These are phyloP conservation scores for Penicillium argentinense DNA, from an alignment of 495 filamentous ascomycete genomes.

Conservation along the genomic window DNA sequence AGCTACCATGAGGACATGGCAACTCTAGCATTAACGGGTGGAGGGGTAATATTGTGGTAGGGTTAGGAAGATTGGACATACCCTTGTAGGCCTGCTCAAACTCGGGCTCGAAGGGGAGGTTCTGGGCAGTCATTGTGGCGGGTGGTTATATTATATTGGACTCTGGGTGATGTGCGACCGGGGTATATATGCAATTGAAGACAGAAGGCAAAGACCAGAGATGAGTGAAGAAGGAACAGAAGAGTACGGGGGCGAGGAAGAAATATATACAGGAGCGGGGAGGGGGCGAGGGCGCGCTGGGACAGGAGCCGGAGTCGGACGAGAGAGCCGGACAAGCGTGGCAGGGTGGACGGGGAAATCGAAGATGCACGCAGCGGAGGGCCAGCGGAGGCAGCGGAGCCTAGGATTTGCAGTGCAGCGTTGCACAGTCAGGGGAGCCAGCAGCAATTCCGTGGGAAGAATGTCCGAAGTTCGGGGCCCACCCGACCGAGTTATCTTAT, in stretches of 20 bases:
- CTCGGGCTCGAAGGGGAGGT: conserved; percentile 87
- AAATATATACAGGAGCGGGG: conserved; percentile 18
- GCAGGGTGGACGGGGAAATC: conserved; percentile 13
- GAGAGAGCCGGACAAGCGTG: conserved; percentile 18
- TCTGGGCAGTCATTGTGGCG: conserved; percentile 61
- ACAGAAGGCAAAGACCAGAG: conserved; percentile 13
- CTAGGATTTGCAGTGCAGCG: conserved; percentile 6
- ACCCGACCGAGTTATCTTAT: conserved; percentile 34
- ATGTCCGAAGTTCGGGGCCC: conserved; percentile 42
- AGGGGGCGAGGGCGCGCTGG: background rate
- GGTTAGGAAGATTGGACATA: conserved; percentile 36
- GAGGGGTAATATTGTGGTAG: background rate
- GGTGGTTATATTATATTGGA: background rate
- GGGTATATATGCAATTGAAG: conserved; percentile 5
- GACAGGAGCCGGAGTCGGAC: conserved; percentile 38
- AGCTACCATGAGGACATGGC: background rate
- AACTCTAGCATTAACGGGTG: background rate
- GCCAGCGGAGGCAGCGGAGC: too few species aligned
- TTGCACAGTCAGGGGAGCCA: conserved; percentile 7
- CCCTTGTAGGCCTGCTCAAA: conserved; percentile 99
- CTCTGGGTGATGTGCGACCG: conserved; percentile 8
- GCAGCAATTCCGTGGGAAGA: conserved; percentile 22
- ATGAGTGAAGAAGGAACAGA: conserved; percentile 13
- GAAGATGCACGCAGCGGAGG: too few species aligned
- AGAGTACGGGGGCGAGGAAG: conserved; percentile 5